Evolutionary conservation across 179 eudicot genomes (phyloP).

Genomic region (Sideroxylon spinosum): DNA sequence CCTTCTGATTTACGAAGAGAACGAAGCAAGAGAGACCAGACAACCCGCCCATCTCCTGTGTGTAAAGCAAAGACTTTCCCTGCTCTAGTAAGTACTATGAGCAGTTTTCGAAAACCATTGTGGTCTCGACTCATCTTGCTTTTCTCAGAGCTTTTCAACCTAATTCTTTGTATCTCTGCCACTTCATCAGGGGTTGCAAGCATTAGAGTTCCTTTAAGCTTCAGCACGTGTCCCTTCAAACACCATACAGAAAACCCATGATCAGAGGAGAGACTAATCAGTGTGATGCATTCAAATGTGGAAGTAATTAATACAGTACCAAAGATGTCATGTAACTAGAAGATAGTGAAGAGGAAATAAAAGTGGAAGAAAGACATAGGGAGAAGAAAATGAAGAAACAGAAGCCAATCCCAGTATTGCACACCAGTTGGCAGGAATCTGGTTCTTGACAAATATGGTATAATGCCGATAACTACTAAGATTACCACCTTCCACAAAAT

Average conservation of each 20-base stretch:
- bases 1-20: constrained; percentile 63
- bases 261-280: constrained; percentile 7
- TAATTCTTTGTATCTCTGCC: constrained; percentile 78
- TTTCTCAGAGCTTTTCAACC: constrained; percentile 79
- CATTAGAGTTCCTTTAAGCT: constrained; percentile 96
- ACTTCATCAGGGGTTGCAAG: constrained; percentile 89
- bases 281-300: neutral
- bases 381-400: constrained; percentile 2
- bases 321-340: neutral
- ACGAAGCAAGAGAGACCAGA: constrained; percentile 76
- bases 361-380: neutral
- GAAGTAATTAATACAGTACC: neutral
- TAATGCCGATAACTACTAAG: neutral
- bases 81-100: constrained; percentile 79
- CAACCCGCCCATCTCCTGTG: constrained; percentile 92
- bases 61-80: constrained; percentile 90
- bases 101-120: constrained; percentile 91
- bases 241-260: constrained; percentile 13
- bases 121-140: constrained; percentile 96
- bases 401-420: neutral
- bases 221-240: constrained; percentile 86
- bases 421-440: neutral
- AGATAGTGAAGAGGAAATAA: neutral
- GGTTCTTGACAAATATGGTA: neutral
- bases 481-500: neutral